Evolutionary conservation across 2,329 filamentous ascomycete genomes (phyloP).

Genomic region (Esteya vermicola): DNA sequence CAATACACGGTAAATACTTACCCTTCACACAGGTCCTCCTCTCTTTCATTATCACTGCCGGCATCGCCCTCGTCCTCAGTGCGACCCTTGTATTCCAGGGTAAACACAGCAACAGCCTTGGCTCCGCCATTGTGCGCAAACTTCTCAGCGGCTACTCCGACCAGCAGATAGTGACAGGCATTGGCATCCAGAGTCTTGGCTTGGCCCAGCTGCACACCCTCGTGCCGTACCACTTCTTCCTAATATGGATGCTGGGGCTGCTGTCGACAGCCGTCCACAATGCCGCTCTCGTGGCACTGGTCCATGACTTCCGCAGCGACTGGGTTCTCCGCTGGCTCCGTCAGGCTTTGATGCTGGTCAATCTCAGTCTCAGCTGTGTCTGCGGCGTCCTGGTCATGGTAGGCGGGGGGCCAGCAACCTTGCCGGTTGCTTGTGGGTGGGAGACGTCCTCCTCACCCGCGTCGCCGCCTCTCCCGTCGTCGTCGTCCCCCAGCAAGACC

Average conservation of each 20-base stretch:
- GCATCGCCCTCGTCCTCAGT: slow-evolving; percentile 39
- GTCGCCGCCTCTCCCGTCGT: slow-evolving; percentile 7
- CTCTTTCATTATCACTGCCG: slow-evolving; percentile 52
- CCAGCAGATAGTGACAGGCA: slow-evolving; percentile 55
- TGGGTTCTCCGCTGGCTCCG: slow-evolving; percentile 53
- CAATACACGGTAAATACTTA: too few species aligned
- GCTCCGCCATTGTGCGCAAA: too few species aligned
- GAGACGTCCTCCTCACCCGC: too few species aligned
- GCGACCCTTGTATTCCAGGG: slow-evolving; percentile 41
- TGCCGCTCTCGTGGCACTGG: slow-evolving; percentile 47
- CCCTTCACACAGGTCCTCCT: slow-evolving; percentile 47
- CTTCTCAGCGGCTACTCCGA: slow-evolving; percentile 52
- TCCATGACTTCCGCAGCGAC: slow-evolving; percentile 51
- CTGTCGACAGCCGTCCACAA: slow-evolving; percentile 54
- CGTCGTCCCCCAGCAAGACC: slow-evolving; percentile 27
- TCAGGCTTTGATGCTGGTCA: slow-evolving; percentile 51
- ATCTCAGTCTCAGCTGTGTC: slow-evolving; percentile 42
- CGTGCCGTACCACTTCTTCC: slow-evolving; percentile 56
- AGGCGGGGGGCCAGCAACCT: slow-evolving; percentile 29
- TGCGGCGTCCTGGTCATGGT: slow-evolving; percentile 41
- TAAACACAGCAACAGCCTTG: too few species aligned
- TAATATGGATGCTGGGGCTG: slow-evolving; percentile 54
- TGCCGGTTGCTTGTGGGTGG: slow-evolving; percentile 51
- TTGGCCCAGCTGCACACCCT: slow-evolving; percentile 44
- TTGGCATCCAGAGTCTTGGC: slow-evolving; percentile 51